Percentiles rank a stretch among this genome's conserved stretches.
phyloP scores from a whole-genome alignment of 2,329 filamentous ascomycete genomes.

The Fusarium denticulatum region DNA sequence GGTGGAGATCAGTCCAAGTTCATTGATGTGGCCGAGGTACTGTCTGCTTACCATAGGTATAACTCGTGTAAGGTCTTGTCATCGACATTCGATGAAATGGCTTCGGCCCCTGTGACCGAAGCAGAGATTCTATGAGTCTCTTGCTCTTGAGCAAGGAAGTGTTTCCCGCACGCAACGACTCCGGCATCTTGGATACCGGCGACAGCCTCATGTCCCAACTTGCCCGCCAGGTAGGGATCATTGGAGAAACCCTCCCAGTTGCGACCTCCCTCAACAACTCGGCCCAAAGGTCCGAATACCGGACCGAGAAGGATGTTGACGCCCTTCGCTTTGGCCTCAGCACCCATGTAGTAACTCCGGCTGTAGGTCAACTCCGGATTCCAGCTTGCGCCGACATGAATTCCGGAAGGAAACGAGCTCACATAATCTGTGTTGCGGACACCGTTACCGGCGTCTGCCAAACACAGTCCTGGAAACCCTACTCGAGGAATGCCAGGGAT shows the following conservation, averaged over 20 bases:
- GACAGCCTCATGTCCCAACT: not conserved
- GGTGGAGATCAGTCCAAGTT: accelerated
- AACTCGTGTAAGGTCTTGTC: conserved; percentile 63
- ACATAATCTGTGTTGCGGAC: conserved; percentile 14
- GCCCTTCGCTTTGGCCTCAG: conserved; percentile 6
- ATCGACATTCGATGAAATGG: conserved; percentile 14
- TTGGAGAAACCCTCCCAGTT: conserved; percentile 19
- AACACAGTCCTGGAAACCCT: not conserved
- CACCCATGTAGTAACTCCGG: conserved; percentile 12
- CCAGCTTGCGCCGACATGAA: conserved; percentile 19
- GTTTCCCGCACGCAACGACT: conserved; percentile 11
- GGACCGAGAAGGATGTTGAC: conserved; percentile 4
- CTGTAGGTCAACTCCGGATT: conserved; percentile 11
- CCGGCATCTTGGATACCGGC: conserved; percentile 12
- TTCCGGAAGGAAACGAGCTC: conserved; percentile 6
- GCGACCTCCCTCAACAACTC: not conserved
- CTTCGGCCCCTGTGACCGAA: not conserved
- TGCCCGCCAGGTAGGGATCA: conserved; percentile 10
- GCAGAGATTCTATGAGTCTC: not conserved
- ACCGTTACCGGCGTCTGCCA: conserved; percentile 7
- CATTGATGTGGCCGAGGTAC: accelerated
- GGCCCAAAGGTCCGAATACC: not conserved
- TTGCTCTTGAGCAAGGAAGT: conserved; percentile 14
- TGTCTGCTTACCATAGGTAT: conserved; percentile 68
- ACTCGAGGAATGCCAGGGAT: conserved; percentile 1